Evolutionary conservation across 495 filamentous ascomycete species (phyloP).

Genomic region (Sporormia fimetaria): DNA sequence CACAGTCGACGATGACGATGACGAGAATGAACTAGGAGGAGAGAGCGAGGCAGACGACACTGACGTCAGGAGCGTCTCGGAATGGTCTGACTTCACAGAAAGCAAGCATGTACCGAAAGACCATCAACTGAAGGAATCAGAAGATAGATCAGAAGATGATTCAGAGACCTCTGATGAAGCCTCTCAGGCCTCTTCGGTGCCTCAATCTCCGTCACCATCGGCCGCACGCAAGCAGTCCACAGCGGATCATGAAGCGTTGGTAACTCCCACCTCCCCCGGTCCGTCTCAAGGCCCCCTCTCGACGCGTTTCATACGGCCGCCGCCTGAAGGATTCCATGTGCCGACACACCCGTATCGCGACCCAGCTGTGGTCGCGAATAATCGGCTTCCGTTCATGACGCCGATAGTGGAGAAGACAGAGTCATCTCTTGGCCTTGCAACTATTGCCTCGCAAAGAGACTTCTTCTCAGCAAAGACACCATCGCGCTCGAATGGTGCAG

Average conservation of each 20-base stretch:
- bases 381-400: constrained; percentile 92
- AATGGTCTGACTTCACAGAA: constrained; percentile 77
- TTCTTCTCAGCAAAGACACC: constrained; percentile 64
- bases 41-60: constrained; percentile 40
- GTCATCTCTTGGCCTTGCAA: constrained; percentile 58
- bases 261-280: constrained; percentile 36
- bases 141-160: constrained; percentile 24
- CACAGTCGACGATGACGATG: constrained; percentile 27
- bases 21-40: constrained; percentile 37
- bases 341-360: constrained; percentile 67
- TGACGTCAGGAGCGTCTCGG: constrained; percentile 52
- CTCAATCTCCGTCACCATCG: too few species aligned
- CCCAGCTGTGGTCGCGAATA: constrained; percentile 63
- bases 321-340: constrained; percentile 74
- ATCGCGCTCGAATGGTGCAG: constrained; percentile 40
- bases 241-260: constrained; percentile 16
- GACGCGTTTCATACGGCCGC: constrained; percentile 51
- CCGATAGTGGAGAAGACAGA: constrained; percentile 95
- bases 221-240: constrained; percentile 8
- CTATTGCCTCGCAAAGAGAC: constrained; percentile 40
- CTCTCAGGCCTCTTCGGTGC: too few species aligned
- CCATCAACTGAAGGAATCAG: constrained; percentile 27
- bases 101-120: constrained; percentile 55
- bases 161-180: constrained; percentile 10
- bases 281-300: constrained; percentile 31